Evolutionary conservation across 129 eudicot species (phyloP), one percentile per base, ranked within the genome.

Genomic region (Heracleum sosnowskyi): DNA sequence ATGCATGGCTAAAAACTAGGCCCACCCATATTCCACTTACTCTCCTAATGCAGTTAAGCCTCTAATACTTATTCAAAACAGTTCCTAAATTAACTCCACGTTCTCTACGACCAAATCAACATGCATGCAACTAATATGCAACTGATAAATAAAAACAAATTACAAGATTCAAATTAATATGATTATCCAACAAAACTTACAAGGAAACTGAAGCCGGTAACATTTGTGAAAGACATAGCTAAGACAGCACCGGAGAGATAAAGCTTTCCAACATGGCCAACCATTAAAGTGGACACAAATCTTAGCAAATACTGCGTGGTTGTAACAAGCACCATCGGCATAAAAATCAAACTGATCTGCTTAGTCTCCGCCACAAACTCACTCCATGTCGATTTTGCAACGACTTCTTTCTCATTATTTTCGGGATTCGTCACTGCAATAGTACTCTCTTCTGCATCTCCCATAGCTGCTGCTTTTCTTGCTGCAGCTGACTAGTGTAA

Each of bases 131-230:
- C n/a, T n/a, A n/a, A n/a, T n/a, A n/a, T n/a, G n/a, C n/a, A n/a
- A n/a, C n/a, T n/a, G n/a, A n/a, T n/a, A n/a, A n/a, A n/a, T n/a
- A n/a, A n/a, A n/a, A n/a, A n/a, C n/a, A n/a, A n/a, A n/a, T n/a
- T n/a, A n/a, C n/a, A n/a, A n/a, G n/a, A n/a, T n/a, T n/a, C n/a
- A n/a, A n/a, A n/a, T n/a, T n/a, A n/a, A n/a, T n/a, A n/a, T n/a
- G n/a, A n/a, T n/a, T n/a, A n/a, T n/a, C n/a, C n/a, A n/a, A n/a
- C n/a, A n/a, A n/a, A n/a, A n/a, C 63, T 53, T 47, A 75, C 69
- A 20, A 75, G 78, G 35, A 75, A 24, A 49, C 78, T 75, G 28
- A 75, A 75, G 68, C 69, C 78, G 13, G 78, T 75, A 31, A 75
- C 78, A 33, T 75, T 75, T 39, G 78, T 34, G 2, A 75, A 62